Percentiles rank a stretch among this genome's conserved stretches.
Conservation (phyloP, 2,329 filamentous ascomycete genomes). For the Tolypocladium ophioglossoides region DNA sequence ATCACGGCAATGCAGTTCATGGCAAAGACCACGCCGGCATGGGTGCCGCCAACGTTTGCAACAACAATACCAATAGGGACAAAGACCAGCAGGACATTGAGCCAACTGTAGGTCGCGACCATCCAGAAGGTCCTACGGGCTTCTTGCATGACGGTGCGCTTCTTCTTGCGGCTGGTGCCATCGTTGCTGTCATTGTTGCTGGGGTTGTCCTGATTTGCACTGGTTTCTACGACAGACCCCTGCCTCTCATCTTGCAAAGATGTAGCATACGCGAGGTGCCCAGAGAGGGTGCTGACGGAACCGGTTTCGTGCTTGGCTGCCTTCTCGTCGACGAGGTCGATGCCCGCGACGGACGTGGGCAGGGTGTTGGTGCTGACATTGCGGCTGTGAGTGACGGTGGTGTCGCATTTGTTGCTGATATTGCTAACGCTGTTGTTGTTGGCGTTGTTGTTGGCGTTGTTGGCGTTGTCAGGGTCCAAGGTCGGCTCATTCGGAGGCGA, state of each 20-base stretch:
- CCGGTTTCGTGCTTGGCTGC: conserved; percentile 10
- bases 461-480: no score
- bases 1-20: conserved; percentile 69
- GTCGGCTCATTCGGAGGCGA: conserved; percentile 3
- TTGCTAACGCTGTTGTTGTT: conserved; percentile 6
- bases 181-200: conserved; percentile 12
- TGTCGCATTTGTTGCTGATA: conserved; percentile 14
- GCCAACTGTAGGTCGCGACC: conserved; percentile 60
- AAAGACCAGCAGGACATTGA: conserved; percentile 68
- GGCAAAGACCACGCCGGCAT: conserved; percentile 55
- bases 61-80: conserved; percentile 67
- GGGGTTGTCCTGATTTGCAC: conserved; percentile 12
- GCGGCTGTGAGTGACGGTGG: conserved; percentile 1
- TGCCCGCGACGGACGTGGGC: conserved; percentile 3
- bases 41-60: conserved; percentile 39
- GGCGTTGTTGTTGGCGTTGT: not conserved
- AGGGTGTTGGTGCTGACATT: not conserved
- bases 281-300: conserved; percentile 14
- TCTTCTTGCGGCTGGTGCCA: conserved; percentile 16
- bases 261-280: conserved; percentile 25
- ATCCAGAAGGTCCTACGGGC: conserved; percentile 41
- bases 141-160: conserved; percentile 35
- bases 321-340: conserved; percentile 7
- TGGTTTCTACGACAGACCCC: conserved; percentile 44
- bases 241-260: conserved; percentile 40